Base-by-base conservation (phyloP, 768 basidiomycete genomes). In the Leccinum aurantiacum region DNA sequence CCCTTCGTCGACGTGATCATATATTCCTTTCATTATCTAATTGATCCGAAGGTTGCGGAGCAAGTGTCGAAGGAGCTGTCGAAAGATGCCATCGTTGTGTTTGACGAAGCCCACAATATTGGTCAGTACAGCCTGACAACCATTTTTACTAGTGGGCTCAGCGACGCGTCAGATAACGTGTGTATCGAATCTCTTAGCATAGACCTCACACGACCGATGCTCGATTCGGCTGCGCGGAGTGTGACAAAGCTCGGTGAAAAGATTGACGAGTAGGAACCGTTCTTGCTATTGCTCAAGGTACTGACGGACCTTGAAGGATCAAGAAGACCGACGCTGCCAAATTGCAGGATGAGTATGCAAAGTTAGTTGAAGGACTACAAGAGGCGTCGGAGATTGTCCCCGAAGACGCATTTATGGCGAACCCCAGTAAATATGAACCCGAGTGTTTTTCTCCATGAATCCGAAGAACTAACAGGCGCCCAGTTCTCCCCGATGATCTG, bases 91-190 rank as follows among this genome's bases (percentile, higher is more conserved):
- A 99, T 99, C 56, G 95, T 99, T 41, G 97, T 99, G 2, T 99
- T 99, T 69, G 97, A 99, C 69, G 97, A 99, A 71, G 97, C 97
- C 15, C 97, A 99, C 75, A 99, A 99, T 72, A 99, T 99, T 54
- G 95, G 95, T 95, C 66, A 58, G 81, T 64, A 27, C 53, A 56
- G 41, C 41, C 57, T 54, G 35, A 44, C 22, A 25, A 46, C 37
- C 25, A 11, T 13, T 24, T 49, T 15, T 47, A 48, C 3, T 33
- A 53, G 24, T 46, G 56, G 37, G 47, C 60, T 57, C 14, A 68
- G 47, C 22, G 47, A 13, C 58, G 35, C 25, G 24, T 33, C 25
- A 89, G 96, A 99, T 70, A 99, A 99, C 72, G 97, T 99, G 50
- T 99, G 97, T 75, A 96, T 99, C 69, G 97, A 99, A 70, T 98